phyloP scores from a whole-genome alignment of 345 rosid species.

The Trapa bicornis region DNA sequence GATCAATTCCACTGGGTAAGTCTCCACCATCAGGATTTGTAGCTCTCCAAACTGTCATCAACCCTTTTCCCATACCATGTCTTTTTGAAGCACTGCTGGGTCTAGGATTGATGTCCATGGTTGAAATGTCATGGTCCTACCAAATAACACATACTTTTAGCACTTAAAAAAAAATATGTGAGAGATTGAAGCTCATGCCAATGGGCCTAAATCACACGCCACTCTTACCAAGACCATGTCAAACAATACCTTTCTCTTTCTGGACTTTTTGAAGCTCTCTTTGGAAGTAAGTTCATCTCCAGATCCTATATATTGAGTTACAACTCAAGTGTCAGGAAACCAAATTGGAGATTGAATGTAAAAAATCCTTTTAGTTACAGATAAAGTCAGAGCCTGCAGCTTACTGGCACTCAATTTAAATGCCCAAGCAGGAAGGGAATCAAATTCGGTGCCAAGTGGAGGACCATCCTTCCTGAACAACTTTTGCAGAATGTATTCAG shows the following conservation, averaged over 20 bases:
- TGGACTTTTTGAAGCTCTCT: slow-evolving; percentile 28
- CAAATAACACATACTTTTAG: slow-evolving; percentile 8
- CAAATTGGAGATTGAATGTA: background rate
- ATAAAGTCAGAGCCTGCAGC: slow-evolving; percentile 8
- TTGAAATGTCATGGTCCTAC: slow-evolving; percentile 20
- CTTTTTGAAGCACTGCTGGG: slow-evolving; percentile 27
- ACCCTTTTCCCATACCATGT: slow-evolving; percentile 91
- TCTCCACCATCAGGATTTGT: slow-evolving; percentile 51
- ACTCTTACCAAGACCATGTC: slow-evolving; percentile 1
- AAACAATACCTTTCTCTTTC: slow-evolving; percentile 62
- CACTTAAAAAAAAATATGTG: slow-evolving; percentile 10
- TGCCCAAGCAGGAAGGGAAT: slow-evolving; percentile 37
- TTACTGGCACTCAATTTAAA: slow-evolving; percentile 12
- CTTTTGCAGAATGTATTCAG: slow-evolving; percentile 51
- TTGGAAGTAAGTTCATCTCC: slow-evolving; percentile 18
- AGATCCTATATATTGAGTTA: slow-evolving; percentile 30
- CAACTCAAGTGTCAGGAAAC: background rate
- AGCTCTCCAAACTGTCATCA: slow-evolving; percentile 81
- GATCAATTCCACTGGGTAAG: slow-evolving; percentile 37
- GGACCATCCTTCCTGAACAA: slow-evolving; percentile 93
- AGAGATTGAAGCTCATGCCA: slow-evolving; percentile 1
- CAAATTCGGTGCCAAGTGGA: slow-evolving; percentile 64
- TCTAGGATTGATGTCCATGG: slow-evolving; percentile 14
- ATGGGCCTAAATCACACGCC: background rate
- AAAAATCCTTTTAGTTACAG: background rate